phyloP scores from a whole-genome alignment of 108 stramenopile genomes.

The Schizochytrium sp. region DNA sequence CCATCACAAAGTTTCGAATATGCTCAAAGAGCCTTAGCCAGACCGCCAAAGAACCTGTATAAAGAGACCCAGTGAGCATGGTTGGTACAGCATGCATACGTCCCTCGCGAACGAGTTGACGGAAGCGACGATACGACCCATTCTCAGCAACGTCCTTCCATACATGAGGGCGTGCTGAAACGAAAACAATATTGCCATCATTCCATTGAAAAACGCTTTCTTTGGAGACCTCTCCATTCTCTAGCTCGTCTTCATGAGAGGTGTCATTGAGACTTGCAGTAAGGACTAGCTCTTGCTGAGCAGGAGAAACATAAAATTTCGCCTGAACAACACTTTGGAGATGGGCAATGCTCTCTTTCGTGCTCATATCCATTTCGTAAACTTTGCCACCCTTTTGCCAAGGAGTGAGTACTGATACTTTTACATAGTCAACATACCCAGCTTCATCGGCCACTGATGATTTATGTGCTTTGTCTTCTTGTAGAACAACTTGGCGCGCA shows the following conservation, averaged over 20 bases:
- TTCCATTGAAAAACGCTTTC: conserved; percentile 45
- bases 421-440: conserved; percentile 67
- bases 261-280: not conserved
- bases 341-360: not conserved
- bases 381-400: conserved; percentile 44
- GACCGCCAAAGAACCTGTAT: conserved; percentile 65
- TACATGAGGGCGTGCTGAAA: conserved; percentile 77
- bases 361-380: not conserved
- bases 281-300: conserved; percentile 9
- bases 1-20: conserved; percentile 3
- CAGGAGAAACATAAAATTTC: not conserved
- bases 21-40: conserved; percentile 42
- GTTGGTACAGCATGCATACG: conserved; percentile 76
- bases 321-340: conserved; percentile 11
- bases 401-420: conserved; percentile 1
- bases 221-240: not conserved
- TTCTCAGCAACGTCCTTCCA: conserved; percentile 74
- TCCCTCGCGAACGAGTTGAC: conserved; percentile 66
- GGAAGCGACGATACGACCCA: conserved; percentile 67
- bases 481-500: not conserved
- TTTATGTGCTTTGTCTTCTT: not conserved
- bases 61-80: conserved; percentile 73
- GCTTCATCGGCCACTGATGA: conserved; percentile 4
- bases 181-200: conserved; percentile 75
- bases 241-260: not conserved